A percentile compares a stretch with the other conserved stretches of the same genome.
These are phyloP conservation scores for Amaranthus tricolor DNA, from an alignment of 179 eudicot species.

Conservation along the genomic window DNA sequence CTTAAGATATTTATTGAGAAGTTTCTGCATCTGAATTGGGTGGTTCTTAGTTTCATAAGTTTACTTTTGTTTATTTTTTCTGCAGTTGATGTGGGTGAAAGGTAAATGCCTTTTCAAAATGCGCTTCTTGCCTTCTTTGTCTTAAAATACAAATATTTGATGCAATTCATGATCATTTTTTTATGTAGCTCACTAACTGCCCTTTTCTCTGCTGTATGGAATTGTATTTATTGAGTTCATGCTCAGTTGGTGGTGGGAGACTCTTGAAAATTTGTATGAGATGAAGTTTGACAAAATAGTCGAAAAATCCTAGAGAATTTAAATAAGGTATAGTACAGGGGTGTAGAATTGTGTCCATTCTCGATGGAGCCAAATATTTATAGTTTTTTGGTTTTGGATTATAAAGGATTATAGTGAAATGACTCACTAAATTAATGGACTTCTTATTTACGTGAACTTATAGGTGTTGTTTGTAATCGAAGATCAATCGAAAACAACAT, in stretches of 20 bases:
- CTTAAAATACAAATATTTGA: neutral
- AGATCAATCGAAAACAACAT: too few relatives aligned
- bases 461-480: too few relatives aligned
- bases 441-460: too few relatives aligned
- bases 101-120: neutral
- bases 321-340: neutral
- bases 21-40: neutral
- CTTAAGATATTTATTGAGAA: neutral
- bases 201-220: neutral
- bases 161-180: neutral
- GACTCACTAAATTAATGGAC: too few relatives aligned
- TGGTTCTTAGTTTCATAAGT: neutral
- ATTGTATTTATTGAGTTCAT: neutral
- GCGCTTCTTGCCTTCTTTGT: neutral
- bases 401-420: too few relatives aligned
- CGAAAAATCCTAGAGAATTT: neutral
- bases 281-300: neutral
- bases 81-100: neutral
- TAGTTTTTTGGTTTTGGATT: too few relatives aligned
- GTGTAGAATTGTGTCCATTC: too few relatives aligned
- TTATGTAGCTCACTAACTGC: too few relatives aligned
- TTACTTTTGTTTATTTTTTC: neutral
- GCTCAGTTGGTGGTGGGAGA: neutral
- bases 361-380: too few relatives aligned
- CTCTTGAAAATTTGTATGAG: neutral